phyloP scores from a whole-genome alignment of 2,329 filamentous ascomycete genomes.

The Chaetomiaceae sp. region DNA sequence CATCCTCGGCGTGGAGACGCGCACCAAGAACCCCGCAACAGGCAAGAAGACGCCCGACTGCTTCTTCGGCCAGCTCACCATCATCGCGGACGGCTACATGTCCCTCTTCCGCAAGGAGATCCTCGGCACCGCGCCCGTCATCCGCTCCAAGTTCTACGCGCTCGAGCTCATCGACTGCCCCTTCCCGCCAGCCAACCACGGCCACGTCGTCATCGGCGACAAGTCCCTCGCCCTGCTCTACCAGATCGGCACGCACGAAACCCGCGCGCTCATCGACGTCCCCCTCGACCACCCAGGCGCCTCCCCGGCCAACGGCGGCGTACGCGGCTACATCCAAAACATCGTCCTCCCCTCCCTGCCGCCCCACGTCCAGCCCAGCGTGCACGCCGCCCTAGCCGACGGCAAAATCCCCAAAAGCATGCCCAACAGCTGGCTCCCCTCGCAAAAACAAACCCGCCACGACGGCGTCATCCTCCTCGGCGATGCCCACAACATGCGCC shows the following conservation, averaged over 20 bases:
- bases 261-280: slow-evolving; percentile 82
- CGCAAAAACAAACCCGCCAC: slow-evolving; percentile 54
- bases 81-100: slow-evolving; percentile 87
- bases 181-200: slow-evolving; percentile 69
- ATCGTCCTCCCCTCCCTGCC: slow-evolving; percentile 74
- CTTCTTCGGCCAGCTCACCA: slow-evolving; percentile 85
- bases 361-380: slow-evolving; percentile 63
- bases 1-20: slow-evolving; percentile 76
- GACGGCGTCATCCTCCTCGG: slow-evolving; percentile 77
- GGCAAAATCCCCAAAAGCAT: slow-evolving; percentile 75
- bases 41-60: slow-evolving; percentile 59
- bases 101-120: slow-evolving; percentile 86
- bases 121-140: slow-evolving; percentile 60
- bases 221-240: slow-evolving; percentile 80
- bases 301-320: slow-evolving; percentile 68
- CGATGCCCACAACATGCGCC: slow-evolving; percentile 99
- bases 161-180: slow-evolving; percentile 86
- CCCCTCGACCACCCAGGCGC: slow-evolving; percentile 73
- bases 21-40: slow-evolving; percentile 55
- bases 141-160: slow-evolving; percentile 86
- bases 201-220: slow-evolving; percentile 81
- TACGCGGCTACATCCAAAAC: slow-evolving; percentile 77
- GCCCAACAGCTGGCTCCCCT: slow-evolving; percentile 92
- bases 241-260: slow-evolving; percentile 95
- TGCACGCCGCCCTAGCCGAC: slow-evolving; percentile 69